These are phyloP conservation scores for Alternaria sp. DNA, from an alignment of 2,329 filamentous ascomycete species.

Conservation along the genomic window DNA sequence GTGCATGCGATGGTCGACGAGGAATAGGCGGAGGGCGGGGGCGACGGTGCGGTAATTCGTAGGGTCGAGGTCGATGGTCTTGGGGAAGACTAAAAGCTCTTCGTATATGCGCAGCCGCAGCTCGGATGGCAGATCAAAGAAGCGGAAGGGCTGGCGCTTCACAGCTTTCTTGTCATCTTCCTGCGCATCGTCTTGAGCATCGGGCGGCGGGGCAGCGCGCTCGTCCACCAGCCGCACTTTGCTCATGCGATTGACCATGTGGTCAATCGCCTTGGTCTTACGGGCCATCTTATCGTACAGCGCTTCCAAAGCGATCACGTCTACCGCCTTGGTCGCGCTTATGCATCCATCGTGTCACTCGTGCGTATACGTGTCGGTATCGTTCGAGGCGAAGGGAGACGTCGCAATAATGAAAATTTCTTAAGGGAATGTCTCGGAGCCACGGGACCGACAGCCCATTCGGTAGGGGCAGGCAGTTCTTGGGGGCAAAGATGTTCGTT, in stretches of 20 bases:
- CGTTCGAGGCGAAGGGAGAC: slow-evolving; percentile 1
- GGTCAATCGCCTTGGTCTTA: slow-evolving; percentile 35
- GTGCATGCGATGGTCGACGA: slow-evolving; percentile 61
- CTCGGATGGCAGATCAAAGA: slow-evolving; percentile 61
- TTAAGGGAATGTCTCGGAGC: slow-evolving; percentile 39
- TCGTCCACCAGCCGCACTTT: slow-evolving; percentile 28
- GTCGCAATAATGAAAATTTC: slow-evolving; percentile 13
- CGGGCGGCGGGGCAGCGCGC: slow-evolving; percentile 4
- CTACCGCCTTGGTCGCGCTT: slow-evolving; percentile 45
- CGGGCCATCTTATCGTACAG: slow-evolving; percentile 19
- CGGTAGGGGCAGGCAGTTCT: slow-evolving; percentile 42
- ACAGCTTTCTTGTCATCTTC: slow-evolving; percentile 5
- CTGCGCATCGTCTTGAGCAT: background rate
- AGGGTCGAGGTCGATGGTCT: slow-evolving; percentile 70
- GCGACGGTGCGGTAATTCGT: slow-evolving; percentile 68
- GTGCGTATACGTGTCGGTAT: slow-evolving; percentile 15
- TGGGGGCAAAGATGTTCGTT: slow-evolving; percentile 50
- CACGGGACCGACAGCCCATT: slow-evolving; percentile 47
- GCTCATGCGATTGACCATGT: slow-evolving; percentile 32
- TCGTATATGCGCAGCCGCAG: slow-evolving; percentile 59
- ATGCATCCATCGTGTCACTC: slow-evolving; percentile 52
- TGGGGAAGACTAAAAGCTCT: slow-evolving; percentile 56
- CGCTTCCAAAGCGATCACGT: slow-evolving; percentile 34
- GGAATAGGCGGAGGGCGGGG: slow-evolving; percentile 69
- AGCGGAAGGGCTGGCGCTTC: slow-evolving; percentile 50